phyloP scores from a whole-genome alignment of 495 filamentous ascomycete species.

The Penicillium alfredii region DNA sequence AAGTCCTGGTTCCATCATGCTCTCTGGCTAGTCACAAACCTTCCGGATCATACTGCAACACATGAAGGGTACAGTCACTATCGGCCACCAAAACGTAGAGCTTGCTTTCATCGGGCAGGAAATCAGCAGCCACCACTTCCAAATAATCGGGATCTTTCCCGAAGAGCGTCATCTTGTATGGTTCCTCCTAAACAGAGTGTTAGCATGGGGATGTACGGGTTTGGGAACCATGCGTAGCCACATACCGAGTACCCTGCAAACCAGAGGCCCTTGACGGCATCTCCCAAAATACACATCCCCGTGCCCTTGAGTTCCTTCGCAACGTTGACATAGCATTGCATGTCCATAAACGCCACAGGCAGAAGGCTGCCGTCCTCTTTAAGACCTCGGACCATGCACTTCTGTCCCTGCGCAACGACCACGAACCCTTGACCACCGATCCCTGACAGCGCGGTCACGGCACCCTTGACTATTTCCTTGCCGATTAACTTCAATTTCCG shows the following conservation, averaged over 20 bases:
- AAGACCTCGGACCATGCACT: slow-evolving; percentile 90
- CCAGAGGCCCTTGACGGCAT: slow-evolving; percentile 91
- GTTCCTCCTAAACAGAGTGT: slow-evolving; percentile 56
- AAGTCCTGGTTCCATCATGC: too few relatives aligned
- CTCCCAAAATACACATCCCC: slow-evolving; percentile 75
- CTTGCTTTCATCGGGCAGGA: slow-evolving; percentile 79
- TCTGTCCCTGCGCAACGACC: slow-evolving; percentile 89
- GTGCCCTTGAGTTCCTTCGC: slow-evolving; percentile 77
- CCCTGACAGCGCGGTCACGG: slow-evolving; percentile 80
- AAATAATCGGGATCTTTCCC: slow-evolving; percentile 73
- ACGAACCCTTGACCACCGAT: slow-evolving; percentile 91
- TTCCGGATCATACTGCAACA: slow-evolving; percentile 92
- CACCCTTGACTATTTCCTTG: slow-evolving; percentile 86
- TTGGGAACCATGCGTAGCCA: not conserved
- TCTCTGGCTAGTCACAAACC: slow-evolving; percentile 37
- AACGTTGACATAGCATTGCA: slow-evolving; percentile 82
- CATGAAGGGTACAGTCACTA: slow-evolving; percentile 76
- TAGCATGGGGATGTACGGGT: not conserved
- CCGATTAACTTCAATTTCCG: slow-evolving; percentile 78
- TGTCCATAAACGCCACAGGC: slow-evolving; percentile 96
- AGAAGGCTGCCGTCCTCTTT: slow-evolving; percentile 90
- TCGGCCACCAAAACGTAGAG: slow-evolving; percentile 80
- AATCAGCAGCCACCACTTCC: slow-evolving; percentile 77
- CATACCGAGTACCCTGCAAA: slow-evolving; percentile 83
- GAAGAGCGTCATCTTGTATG: slow-evolving; percentile 91